A percentile compares a stretch with the other conserved stretches of the same genome.
Conservation (phyloP, 495 filamentous ascomycete species). For the Aspergillus incahuasiensis region DNA sequence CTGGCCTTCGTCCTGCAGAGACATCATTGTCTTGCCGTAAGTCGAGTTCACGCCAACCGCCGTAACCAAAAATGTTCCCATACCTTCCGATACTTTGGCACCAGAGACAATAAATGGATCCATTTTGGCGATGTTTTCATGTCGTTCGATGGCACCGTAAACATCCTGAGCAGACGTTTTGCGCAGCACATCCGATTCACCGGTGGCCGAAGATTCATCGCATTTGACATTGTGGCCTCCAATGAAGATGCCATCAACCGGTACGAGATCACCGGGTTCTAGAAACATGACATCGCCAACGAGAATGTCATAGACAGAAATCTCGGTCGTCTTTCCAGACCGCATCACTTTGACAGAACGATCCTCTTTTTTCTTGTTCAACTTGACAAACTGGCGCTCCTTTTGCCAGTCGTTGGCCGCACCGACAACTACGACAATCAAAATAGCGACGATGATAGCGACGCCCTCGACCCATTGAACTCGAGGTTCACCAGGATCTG, state of each 20-base stretch:
- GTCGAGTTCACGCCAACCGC: conserved; percentile 82
- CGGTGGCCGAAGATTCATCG: conserved; percentile 79
- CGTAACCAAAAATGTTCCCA: conserved; percentile 83
- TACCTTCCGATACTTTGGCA: conserved; percentile 85
- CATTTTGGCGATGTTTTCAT: conserved; percentile 71
- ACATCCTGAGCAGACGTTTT: conserved; percentile 75
- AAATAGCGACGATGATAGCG: conserved; percentile 65
- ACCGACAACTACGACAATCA: conserved; percentile 65
- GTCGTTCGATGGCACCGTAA: conserved; percentile 69
- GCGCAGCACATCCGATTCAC: conserved; percentile 75
- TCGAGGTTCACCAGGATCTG: conserved; percentile 44
- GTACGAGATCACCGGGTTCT: conserved; percentile 85
- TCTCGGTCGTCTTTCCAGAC: conserved; percentile 68
- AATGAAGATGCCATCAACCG: conserved; percentile 73
- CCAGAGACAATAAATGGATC: conserved; percentile 95
- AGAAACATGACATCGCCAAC: conserved; percentile 81
- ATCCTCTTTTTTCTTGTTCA: conserved; percentile 70
- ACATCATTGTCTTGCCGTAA: conserved; percentile 92
- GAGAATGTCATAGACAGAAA: conserved; percentile 75
- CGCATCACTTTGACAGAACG: conserved; percentile 69
- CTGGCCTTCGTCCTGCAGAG: conserved; percentile 81
- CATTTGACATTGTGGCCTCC: conserved; percentile 71
- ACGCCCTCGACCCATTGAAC: conserved; percentile 78
- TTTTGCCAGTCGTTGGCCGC: conserved; percentile 70
- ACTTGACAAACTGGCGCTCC: conserved; percentile 63